A percentile compares a stretch with the other conserved stretches of the same genome.
phyloP scores from a whole-genome alignment of 441 rosid species.

The Lepidium campestre region DNA sequence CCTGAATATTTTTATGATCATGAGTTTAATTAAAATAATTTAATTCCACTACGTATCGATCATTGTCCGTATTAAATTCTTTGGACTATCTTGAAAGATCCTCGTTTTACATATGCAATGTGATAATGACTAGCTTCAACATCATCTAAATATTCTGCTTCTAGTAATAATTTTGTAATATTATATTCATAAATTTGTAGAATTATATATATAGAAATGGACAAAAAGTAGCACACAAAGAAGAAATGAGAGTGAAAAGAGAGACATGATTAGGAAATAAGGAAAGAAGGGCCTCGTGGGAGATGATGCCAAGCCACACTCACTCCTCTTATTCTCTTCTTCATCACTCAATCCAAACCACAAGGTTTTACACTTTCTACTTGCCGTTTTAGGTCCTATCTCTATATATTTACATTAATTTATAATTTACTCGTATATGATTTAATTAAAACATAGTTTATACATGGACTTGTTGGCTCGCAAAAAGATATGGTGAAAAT shows the following conservation, averaged over 20 bases:
- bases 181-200: no score
- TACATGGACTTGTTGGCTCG: neutral
- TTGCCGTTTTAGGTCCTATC: constrained; percentile 18
- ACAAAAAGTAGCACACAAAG: constrained; percentile 16
- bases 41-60: neutral
- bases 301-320: constrained; percentile 28
- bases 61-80: neutral
- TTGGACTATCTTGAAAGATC: neutral
- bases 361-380: neutral
- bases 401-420: neutral
- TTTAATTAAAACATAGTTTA: no score
- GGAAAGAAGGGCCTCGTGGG: constrained; percentile 30
- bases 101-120: constrained; percentile 4
- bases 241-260: constrained; percentile 16
- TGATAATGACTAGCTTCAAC: constrained; percentile 14
- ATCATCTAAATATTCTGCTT: constrained; percentile 16
- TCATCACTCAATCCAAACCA: constrained; percentile 5
- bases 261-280: constrained; percentile 17
- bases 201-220: neutral
- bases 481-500: no score
- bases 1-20: no score
- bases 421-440: neutral
- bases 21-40: no score
- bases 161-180: constrained; percentile 1
- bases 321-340: constrained; percentile 4